Base-by-base conservation (phyloP, 257 asterid genomes). In the Solanum arcanum region DNA sequence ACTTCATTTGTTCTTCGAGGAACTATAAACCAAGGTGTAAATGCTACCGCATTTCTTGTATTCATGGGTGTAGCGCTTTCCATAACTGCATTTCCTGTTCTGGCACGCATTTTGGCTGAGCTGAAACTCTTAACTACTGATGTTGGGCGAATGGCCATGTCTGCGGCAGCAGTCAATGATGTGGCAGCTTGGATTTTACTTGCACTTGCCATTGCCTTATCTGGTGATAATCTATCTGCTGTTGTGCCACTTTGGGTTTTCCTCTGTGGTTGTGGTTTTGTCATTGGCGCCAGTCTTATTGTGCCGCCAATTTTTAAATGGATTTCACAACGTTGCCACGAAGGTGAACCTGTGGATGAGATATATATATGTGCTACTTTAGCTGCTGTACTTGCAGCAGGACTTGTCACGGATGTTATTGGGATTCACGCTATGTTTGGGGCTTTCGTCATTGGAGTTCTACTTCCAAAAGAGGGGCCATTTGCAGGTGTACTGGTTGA, bases 381-480 rank as follows among this genome's bases (percentile, higher is more conserved):
- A 77, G 93, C 93, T 25, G 92, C 92, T n/a, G 98, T 95, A 27
- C 86, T 96, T 74, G 96, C 95, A 3, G 97, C 98, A 0, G 98
- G 98, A 11, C 88, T 95, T 21, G 92, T 91, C 25, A 96, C 99
- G 0, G 99, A 96, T 76, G 29, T 88, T 0, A 96, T 95, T 68
- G 99, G 99, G 12, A 96, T 96, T 72, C 99, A 96, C 64, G 99
- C 98, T 0, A 90, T 96, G 72, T 96, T 96, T n/a, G 99, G 99
- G 86, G 98, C 98, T 15, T 96, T 95, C 85, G 98, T 96, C 33
- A 31, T 96, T 10, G 99, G 99, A 2, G 88, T 96, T 85, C 94
- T 96, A 35, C 91, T 96, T 35, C 98, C 99, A 0, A 96, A 96
- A 69, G 99, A 96, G 41, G 98, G 99, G 16, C 91, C 97, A 2